phyloP scores from a whole-genome alignment of 2,329 filamentous ascomycete genomes.

The Cladosporium sp. region DNA sequence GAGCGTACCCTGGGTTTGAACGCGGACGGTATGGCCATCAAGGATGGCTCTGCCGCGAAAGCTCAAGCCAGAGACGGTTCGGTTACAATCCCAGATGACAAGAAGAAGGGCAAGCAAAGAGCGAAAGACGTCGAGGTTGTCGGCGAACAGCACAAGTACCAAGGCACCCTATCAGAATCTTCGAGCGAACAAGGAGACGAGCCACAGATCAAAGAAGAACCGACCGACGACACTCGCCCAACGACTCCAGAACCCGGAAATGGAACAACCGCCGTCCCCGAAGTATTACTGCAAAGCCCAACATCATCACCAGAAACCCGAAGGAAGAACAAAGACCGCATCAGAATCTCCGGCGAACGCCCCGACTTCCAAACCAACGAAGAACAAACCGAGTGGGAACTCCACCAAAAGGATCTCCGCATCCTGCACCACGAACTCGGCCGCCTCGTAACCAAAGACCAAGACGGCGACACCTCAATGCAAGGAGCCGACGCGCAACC shows the following conservation, averaged over 20 bases:
- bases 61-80: conserved; percentile 8
- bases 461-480: conserved; percentile 45
- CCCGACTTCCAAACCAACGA: conserved; percentile 54
- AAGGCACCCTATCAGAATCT: conserved; percentile 47
- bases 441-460: conserved; percentile 38
- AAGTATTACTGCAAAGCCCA: conserved; percentile 30
- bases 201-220: conserved; percentile 55
- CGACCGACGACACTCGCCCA: conserved; percentile 40
- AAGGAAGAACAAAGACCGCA: conserved; percentile 33
- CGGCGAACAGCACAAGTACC: conserved; percentile 43
- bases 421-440: conserved; percentile 51
- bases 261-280: conserved; percentile 24
- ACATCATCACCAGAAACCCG: conserved; percentile 37
- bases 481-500: conserved; percentile 26
- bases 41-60: conserved; percentile 25
- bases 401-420: conserved; percentile 48
- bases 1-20: conserved; percentile 55
- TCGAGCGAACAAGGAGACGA: conserved; percentile 39
- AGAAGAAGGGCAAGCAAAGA: conserved; percentile 40
- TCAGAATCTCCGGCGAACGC: conserved; percentile 30
- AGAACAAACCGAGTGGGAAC: conserved; percentile 52
- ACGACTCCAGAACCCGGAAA: conserved; percentile 24
- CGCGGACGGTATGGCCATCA: conserved; percentile 34
- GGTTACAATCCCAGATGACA: conserved; percentile 21
- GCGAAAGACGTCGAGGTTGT: conserved; percentile 46